Evolutionary conservation across 2,329 filamentous ascomycete genomes (phyloP).

Genomic region (Aspergillus pseudoglaucus): DNA sequence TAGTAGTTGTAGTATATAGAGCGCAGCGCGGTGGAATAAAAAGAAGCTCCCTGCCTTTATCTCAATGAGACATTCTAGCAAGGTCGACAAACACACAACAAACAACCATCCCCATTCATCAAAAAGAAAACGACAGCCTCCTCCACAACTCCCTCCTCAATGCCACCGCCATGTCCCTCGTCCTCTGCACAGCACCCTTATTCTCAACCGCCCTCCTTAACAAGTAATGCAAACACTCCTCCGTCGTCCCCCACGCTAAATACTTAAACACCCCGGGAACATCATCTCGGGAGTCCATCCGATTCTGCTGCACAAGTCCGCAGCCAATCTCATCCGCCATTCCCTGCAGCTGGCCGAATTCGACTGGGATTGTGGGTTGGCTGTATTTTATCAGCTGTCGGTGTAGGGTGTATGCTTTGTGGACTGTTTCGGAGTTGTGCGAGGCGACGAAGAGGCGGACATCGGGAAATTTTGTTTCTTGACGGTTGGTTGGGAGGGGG

Average conservation of each 20-base stretch:
- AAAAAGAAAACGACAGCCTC: not conserved
- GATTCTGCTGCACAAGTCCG: conserved; percentile 32
- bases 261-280: conserved; percentile 45
- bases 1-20: too few relatives aligned
- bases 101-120: too few relatives aligned
- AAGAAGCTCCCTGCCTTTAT: too few relatives aligned
- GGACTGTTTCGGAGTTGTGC: conserved; percentile 46
- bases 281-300: conserved; percentile 7
- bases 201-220: conserved; percentile 64
- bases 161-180: conserved; percentile 55
- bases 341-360: conserved; percentile 72
- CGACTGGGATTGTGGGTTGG: conserved; percentile 33
- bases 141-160: conserved; percentile 54
- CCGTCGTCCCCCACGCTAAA: conserved; percentile 48
- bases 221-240: conserved; percentile 48
- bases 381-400: conserved; percentile 30
- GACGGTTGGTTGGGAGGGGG: conserved; percentile 24
- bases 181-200: conserved; percentile 61
- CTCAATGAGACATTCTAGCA: too few relatives aligned
- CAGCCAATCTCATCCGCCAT: conserved; percentile 89
- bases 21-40: too few relatives aligned
- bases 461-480: conserved; percentile 11
- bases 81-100: too few relatives aligned
- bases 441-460: conserved; percentile 47
- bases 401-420: conserved; percentile 35